These are phyloP conservation scores for Pleurotus salmoneostramineus DNA, from an alignment of 768 basidiomycete species.

Conservation along the genomic window DNA sequence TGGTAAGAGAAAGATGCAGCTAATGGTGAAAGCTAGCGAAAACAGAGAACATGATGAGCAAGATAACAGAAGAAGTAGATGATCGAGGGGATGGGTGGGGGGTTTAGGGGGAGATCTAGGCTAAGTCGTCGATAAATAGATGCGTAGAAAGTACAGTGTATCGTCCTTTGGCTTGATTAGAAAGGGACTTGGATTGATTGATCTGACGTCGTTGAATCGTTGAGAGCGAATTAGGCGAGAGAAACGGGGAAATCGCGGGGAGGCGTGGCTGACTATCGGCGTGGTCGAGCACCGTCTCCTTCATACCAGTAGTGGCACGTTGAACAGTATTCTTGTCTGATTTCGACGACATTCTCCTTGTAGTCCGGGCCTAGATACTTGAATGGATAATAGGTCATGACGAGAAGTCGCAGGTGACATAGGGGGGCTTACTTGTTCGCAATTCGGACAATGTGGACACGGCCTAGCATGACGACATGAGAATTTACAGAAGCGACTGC, in stretches of 20 bases:
- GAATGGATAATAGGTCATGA: slow-evolving; percentile 6
- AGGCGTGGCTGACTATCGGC: slow-evolving; percentile 18
- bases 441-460: slow-evolving; percentile 37
- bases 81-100: neutral
- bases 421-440: slow-evolving; percentile 35
- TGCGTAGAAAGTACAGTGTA: neutral
- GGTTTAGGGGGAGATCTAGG: neutral
- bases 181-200: no score
- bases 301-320: slow-evolving; percentile 59
- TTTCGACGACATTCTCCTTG: slow-evolving; percentile 52
- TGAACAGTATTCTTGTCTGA: slow-evolving; percentile 50
- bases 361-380: slow-evolving; percentile 73
- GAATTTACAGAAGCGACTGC: slow-evolving; percentile 35
- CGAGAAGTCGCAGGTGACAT: neutral
- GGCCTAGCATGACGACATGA: slow-evolving; percentile 25
- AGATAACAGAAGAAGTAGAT: neutral
- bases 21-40: slow-evolving; percentile 2
- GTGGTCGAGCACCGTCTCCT: slow-evolving; percentile 37
- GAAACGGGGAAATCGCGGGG: slow-evolving; percentile 7
- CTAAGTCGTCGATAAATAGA: neutral
- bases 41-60: neutral
- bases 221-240: neutral
- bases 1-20: neutral
- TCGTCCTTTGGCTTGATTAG: neutral
- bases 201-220: no score